phyloP scores from a whole-genome alignment of 176 grass and related monocot genomes.

The Saccharum officinarum region DNA sequence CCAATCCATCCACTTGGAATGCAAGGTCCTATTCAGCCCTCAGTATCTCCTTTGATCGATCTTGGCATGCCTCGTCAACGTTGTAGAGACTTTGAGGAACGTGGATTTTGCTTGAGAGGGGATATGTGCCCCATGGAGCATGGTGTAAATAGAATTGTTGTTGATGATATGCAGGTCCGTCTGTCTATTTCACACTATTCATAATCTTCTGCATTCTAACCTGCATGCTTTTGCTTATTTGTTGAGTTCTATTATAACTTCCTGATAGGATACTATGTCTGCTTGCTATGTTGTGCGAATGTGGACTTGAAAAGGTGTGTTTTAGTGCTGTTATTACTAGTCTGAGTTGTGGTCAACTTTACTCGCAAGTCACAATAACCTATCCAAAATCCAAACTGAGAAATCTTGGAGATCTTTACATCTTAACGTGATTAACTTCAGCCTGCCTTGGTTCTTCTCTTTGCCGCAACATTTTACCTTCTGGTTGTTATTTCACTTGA shows the following conservation, averaged over 20 bases:
- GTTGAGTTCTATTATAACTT: neutral
- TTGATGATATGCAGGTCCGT: slow-evolving; percentile 95
- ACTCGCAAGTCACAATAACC: neutral
- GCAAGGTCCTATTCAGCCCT: slow-evolving; percentile 64
- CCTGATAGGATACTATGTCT: slow-evolving; percentile 11
- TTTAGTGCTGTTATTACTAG: slow-evolving; percentile 24
- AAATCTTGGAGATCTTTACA: neutral
- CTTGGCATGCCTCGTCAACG: slow-evolving; percentile 85
- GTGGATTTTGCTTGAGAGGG: slow-evolving; percentile 94
- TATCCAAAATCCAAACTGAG: slow-evolving; percentile 4
- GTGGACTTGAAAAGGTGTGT: slow-evolving; percentile 14
- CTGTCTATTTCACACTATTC: slow-evolving; percentile 42
- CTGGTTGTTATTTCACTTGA: slow-evolving; percentile 4
- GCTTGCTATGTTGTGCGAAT: neutral
- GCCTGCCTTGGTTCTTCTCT: slow-evolving; percentile 13
- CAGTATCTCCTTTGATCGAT: slow-evolving; percentile 68
- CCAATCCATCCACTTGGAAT: slow-evolving; percentile 79
- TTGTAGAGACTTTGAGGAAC: slow-evolving; percentile 96
- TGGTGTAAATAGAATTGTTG: slow-evolving; percentile 96
- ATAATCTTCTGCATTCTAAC: slow-evolving; percentile 36
- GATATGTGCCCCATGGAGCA: slow-evolving; percentile 99
- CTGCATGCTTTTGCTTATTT: slow-evolving; percentile 19
- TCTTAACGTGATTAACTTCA: slow-evolving; percentile 19
- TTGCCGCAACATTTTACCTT: slow-evolving; percentile 24
- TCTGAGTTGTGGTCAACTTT: neutral